Percentiles rank a stretch among this genome's conserved stretches.
Evolutionary conservation across 2,329 filamentous ascomycete genomes (phyloP).

Genomic region (Cercospora zeina): DNA sequence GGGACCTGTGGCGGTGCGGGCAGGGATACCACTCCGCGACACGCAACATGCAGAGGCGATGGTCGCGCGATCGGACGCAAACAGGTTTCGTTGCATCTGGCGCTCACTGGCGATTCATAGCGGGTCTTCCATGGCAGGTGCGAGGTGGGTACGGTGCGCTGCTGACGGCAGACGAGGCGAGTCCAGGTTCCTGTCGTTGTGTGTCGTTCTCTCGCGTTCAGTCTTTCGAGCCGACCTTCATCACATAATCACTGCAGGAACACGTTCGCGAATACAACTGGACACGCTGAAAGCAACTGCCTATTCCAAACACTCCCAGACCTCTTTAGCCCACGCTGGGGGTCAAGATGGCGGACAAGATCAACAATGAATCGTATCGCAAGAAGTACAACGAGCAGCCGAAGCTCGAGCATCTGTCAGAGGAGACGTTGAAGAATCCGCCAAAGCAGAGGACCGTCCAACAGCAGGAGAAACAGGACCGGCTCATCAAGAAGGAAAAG

Average conservation of each 20-base stretch:
- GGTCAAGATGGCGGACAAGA: slow-evolving; percentile 22
- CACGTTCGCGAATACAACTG: neutral
- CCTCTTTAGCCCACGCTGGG: slow-evolving; percentile 15
- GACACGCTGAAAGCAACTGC: neutral
- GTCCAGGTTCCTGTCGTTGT: slow-evolving; percentile 14
- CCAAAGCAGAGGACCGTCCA: slow-evolving; percentile 45
- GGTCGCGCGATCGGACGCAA: slow-evolving; percentile 24
- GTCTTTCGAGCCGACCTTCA: neutral
- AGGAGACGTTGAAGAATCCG: slow-evolving; percentile 32
- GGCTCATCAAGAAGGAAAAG: slow-evolving; percentile 39
- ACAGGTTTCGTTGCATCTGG: slow-evolving; percentile 27
- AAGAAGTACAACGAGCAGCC: slow-evolving; percentile 34
- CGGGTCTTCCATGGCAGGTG: slow-evolving; percentile 4
- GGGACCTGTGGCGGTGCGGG: slow-evolving; percentile 19
- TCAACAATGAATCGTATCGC: slow-evolving; percentile 30
- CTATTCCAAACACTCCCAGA: neutral
- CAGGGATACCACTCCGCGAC: slow-evolving; percentile 11
- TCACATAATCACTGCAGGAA: slow-evolving; percentile 2
- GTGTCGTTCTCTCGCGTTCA: slow-evolving; percentile 7
- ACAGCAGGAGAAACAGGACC: slow-evolving; percentile 51
- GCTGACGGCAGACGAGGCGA: slow-evolving; percentile 11
- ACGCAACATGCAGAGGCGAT: slow-evolving; percentile 7
- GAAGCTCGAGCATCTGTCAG: slow-evolving; percentile 31
- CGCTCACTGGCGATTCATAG: slow-evolving; percentile 15
- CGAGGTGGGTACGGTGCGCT: slow-evolving; percentile 12